Base-by-base conservation (phyloP, 768 basidiomycete genomes). In the Lactarius tabidus region DNA sequence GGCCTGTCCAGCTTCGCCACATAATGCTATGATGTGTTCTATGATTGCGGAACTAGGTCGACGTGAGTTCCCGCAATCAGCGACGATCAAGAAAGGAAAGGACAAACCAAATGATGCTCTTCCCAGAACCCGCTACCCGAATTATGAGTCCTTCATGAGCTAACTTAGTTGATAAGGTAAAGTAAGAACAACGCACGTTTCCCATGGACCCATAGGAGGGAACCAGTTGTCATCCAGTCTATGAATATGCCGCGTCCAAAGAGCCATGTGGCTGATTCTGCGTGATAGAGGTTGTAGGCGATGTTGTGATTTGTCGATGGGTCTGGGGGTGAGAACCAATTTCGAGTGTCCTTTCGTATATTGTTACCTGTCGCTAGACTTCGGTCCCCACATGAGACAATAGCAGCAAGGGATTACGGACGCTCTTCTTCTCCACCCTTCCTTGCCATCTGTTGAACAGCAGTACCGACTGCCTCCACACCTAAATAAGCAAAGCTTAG, bases 301-400 rank as follows among this genome's bases (percentile, higher is more conserved):
- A n/a, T n/a, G n/a, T n/a, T n/a, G n/a, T n/a, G n/a, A n/a, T n/a
- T n/a, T n/a, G n/a, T n/a, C n/a, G n/a, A n/a, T n/a, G n/a, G 60
- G 17, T 60, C 51, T 53, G 60, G 51, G 6, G 60, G 60, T n/a
- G 48, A 52, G 3, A 60, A n/a, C 60, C 60, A 60, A 17, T 38
- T 4, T 26, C 18, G 20, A 15, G 23, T 17, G 15, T 23, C 36
- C 31, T 18, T 15, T 55, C 18, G 36, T 18, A 23, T 45, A 23
- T 8, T 12, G 6, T 45, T 45, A 20, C 39, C 63, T 59, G 58
- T 28, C 14, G 31, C 31, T 2, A 3, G 6, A 18, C 36, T 35
- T n/a, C 29, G 60, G 62, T 28, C 1, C 6, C 4, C 5, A 52
- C 33, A 0, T 18, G 3, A 38, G 4, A 20, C 8, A 10, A 45